Base-by-base conservation (phyloP, 495 filamentous ascomycete species). In the Aspergillus hancockii region DNA sequence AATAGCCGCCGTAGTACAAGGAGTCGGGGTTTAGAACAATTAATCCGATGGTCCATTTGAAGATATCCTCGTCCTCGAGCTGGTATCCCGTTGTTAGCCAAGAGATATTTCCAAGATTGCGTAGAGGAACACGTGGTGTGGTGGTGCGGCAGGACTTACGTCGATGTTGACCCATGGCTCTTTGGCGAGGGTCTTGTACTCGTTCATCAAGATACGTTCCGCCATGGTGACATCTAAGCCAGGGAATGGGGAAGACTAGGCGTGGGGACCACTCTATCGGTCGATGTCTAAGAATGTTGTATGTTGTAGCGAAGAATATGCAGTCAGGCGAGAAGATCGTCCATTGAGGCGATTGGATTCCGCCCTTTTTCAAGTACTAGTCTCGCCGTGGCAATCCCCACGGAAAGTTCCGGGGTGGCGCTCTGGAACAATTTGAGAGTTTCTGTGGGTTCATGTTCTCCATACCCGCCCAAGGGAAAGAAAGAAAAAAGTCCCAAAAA, bases 141-240 rank as follows among this genome's bases (percentile, higher is more conserved):
- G 16, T 40, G 34, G 23, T 1, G 16, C 19, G 38, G 34, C 28
- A 46, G 58, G 36, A 52, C 30, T 22, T 71, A 90, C 89, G 77
- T 92, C 86, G 63, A 97, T 89, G 66, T 96, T 84, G 30, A 95
- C 91, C 94, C 94, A 98, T 64, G 89, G 88, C 79, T 98, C 93
- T 66, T 91, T 87, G 12, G 84, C 80, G 8, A 97, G 82, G 16
- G 83, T 76, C 73, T 91, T 91, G 81, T 88, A 89, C 80, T 98
- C 94, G 55, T 86, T 87, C 90, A 94, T 91, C 32, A 98, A 82
- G 32, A 94, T 88, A 47, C 89, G 86, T 71, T 92, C 89, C 8
- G 93, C 88, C 79, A 82, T 82, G 63, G 36, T 60, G 63, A 60
- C 34, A 43, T 34, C 46, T 13, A 43, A 13, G 21, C 30, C 16